These are phyloP conservation scores for Geotrichum histeridarum DNA, from an alignment of 1,139 yeast genomes.

Conservation along the genomic window DNA sequence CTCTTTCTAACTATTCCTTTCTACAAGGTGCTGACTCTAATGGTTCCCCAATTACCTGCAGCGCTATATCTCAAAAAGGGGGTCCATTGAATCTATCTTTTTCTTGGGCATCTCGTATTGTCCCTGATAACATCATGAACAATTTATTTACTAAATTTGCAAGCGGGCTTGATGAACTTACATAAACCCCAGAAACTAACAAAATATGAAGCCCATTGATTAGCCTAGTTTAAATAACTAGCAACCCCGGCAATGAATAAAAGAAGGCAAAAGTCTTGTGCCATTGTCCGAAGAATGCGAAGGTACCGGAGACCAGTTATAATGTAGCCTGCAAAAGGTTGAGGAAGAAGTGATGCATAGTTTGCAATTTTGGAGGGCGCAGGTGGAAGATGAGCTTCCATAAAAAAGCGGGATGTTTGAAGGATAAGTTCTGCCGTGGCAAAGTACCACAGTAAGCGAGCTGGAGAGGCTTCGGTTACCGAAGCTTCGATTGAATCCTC, in stretches of 20 bases:
- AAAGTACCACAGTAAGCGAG: slow-evolving; percentile 31
- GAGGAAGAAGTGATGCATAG: slow-evolving; percentile 33
- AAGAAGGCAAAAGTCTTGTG: slow-evolving; percentile 32
- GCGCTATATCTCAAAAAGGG: slow-evolving; percentile 6
- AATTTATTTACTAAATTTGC: neutral
- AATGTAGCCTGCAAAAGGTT: slow-evolving; percentile 29
- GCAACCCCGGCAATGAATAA: slow-evolving; percentile 32
- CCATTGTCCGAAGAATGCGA: slow-evolving; percentile 27
- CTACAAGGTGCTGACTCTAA: slow-evolving; percentile 14
- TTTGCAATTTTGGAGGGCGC: slow-evolving; percentile 28
- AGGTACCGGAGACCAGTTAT: slow-evolving; percentile 30
- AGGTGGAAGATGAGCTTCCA: slow-evolving; percentile 33
- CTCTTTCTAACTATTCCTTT: slow-evolving; percentile 4
- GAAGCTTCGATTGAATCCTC: slow-evolving; percentile 4
- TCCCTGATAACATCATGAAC: slow-evolving; percentile 5
- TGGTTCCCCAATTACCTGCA: slow-evolving; percentile 11
- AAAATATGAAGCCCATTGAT: neutral
- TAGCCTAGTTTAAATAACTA: slow-evolving; percentile 5
- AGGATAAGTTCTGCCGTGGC: slow-evolving; percentile 33
- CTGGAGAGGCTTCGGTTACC: neutral
- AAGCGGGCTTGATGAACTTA: too few species aligned
- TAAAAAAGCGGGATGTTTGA: slow-evolving; percentile 32
- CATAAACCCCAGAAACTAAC: neutral
- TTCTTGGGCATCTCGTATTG: slow-evolving; percentile 12
- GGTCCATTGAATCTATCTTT: slow-evolving; percentile 11